Evolutionary conservation across 2,329 filamentous ascomycete genomes (phyloP).

Genomic region (Phyllosticta paracitricarpa): DNA sequence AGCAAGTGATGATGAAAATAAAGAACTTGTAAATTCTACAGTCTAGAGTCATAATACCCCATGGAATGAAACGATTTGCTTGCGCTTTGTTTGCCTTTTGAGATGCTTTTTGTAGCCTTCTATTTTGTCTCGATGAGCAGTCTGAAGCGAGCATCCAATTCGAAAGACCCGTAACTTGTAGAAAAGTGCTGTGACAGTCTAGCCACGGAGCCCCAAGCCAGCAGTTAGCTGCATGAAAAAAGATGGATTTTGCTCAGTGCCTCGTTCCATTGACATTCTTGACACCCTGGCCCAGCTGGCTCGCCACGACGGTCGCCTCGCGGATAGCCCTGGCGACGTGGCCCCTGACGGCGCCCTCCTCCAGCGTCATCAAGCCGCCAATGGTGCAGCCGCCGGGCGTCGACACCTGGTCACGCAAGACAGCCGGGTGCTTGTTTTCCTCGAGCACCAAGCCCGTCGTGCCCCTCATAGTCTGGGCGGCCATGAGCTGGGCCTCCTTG

Average conservation of each 20-base stretch:
- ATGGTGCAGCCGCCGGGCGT: conserved; percentile 73
- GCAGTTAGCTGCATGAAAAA: too few species aligned
- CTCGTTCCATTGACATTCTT: conserved; percentile 38
- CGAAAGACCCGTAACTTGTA: too few species aligned
- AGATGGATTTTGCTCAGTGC: conserved; percentile 12
- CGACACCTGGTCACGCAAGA: conserved; percentile 65
- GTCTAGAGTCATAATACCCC: too few species aligned
- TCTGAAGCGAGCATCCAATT: too few species aligned
- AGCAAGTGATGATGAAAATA: too few species aligned
- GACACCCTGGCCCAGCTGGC: conserved; percentile 50
- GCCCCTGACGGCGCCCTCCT: conserved; percentile 61
- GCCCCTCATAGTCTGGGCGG: conserved; percentile 68
- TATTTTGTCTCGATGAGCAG: too few species aligned
- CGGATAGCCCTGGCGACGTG: conserved; percentile 58
- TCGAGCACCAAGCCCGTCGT: conserved; percentile 58
- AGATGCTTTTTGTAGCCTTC: too few species aligned
- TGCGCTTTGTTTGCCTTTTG: too few species aligned
- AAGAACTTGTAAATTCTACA: too few species aligned
- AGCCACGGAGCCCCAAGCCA: too few species aligned
- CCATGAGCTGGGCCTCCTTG: conserved; percentile 65
- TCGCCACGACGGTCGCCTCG: conserved; percentile 61
- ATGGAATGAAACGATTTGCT: too few species aligned
- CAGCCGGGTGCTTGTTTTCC: conserved; percentile 62
- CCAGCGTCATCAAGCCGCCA: conserved; percentile 60
- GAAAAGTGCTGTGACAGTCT: too few species aligned